These are phyloP conservation scores for Sisymbrium altissimum DNA, from an alignment of 345 rosid species.

Conservation along the genomic window DNA sequence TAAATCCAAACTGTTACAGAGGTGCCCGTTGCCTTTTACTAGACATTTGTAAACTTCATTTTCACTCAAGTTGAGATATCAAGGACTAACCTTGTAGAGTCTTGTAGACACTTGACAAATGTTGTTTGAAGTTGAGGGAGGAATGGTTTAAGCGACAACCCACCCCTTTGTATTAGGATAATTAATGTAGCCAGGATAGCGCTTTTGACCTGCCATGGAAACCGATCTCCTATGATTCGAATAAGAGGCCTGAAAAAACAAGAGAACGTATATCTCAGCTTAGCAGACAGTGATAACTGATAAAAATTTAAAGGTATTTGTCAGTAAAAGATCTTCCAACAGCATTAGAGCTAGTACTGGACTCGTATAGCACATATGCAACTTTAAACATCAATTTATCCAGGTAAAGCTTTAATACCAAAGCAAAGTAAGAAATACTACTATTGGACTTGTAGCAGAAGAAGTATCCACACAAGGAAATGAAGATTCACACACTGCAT, in stretches of 20 bases:
- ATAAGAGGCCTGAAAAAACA: slow-evolving; percentile 82
- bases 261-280: slow-evolving; percentile 9
- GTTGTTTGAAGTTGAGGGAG: slow-evolving; percentile 99
- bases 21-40: not conserved
- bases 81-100: slow-evolving; percentile 67
- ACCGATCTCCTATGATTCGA: slow-evolving; percentile 91
- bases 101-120: slow-evolving; percentile 89
- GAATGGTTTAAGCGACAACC: slow-evolving; percentile 82
- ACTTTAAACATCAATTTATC: not conserved
- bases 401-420: slow-evolving; percentile 9
- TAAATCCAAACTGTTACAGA: not conserved
- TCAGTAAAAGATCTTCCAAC: not conserved
- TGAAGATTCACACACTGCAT: slow-evolving; percentile 30
- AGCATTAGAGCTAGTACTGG: not conserved
- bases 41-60: not conserved
- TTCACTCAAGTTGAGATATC: not conserved
- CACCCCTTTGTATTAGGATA: slow-evolving; percentile 82
- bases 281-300: not conserved
- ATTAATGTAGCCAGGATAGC: slow-evolving; percentile 84
- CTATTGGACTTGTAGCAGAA: not conserved
- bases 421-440: not conserved
- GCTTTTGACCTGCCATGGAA: slow-evolving; percentile 99
- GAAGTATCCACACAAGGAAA: slow-evolving; percentile 3
- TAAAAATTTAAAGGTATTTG: not conserved
- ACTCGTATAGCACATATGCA: not conserved